Conservation (phyloP, 148 eudicot species). For the Rhododendron henanense region DNA sequence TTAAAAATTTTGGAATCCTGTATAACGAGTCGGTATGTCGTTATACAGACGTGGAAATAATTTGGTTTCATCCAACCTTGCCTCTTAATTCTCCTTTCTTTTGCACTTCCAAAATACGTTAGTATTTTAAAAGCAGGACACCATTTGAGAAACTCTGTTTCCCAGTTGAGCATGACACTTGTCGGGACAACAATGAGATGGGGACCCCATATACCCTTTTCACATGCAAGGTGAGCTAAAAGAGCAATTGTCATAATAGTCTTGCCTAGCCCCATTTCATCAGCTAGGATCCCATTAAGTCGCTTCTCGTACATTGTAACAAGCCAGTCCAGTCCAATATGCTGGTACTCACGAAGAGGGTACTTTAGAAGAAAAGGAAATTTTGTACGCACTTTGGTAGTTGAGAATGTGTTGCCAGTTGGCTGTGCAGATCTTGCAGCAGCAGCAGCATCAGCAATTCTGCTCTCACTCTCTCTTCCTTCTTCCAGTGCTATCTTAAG, state of each 20-base stretch:
- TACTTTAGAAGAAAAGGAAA: slow-evolving; percentile 92
- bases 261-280: slow-evolving; percentile 98
- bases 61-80: slow-evolving; percentile 99
- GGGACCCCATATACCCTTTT: slow-evolving; percentile 99
- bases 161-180: slow-evolving; percentile 99
- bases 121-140: slow-evolving; percentile 98
- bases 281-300: slow-evolving; percentile 96
- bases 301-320: slow-evolving; percentile 99
- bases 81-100: slow-evolving; percentile 87
- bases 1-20: slow-evolving; percentile 97
- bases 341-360: slow-evolving; percentile 98
- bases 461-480: slow-evolving; percentile 55
- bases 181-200: slow-evolving; percentile 99
- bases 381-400: slow-evolving; percentile 90
- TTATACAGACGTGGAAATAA: slow-evolving; percentile 91
- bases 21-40: slow-evolving; percentile 96
- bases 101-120: slow-evolving; percentile 98
- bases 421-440: slow-evolving; percentile 99
- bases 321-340: slow-evolving; percentile 98
- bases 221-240: slow-evolving; percentile 95
- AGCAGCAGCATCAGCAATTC: slow-evolving; percentile 97
- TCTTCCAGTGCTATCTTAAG: slow-evolving; percentile 34
- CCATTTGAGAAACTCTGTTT: slow-evolving; percentile 99
- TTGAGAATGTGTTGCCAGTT: slow-evolving; percentile 91
- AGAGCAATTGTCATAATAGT: slow-evolving; percentile 99